phyloP scores from a whole-genome alignment of 2,329 filamentous ascomycete genomes.

The Cylindrodendrum hubeiense region DNA sequence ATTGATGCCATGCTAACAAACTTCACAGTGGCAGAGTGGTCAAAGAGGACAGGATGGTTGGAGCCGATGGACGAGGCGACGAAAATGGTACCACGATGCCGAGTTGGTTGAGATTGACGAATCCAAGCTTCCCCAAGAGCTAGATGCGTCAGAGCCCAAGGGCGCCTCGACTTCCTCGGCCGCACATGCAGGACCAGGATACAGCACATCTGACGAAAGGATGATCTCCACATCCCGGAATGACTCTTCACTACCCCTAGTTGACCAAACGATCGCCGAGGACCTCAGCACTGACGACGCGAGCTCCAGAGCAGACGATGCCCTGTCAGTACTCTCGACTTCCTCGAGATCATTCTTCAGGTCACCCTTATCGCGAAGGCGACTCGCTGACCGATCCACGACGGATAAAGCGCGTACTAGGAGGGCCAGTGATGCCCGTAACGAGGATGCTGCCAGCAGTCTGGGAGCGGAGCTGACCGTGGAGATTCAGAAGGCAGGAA shows the following conservation, averaged over 20 bases:
- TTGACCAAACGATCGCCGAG: conserved; percentile 43
- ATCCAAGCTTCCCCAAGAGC: conserved; percentile 49
- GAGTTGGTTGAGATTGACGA: conserved; percentile 84
- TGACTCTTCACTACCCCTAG: conserved; percentile 33
- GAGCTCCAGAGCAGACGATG: conserved; percentile 54
- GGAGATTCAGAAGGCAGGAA: conserved; percentile 65
- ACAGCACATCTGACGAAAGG: conserved; percentile 53
- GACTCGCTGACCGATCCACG: conserved; percentile 52
- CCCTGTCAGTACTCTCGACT: conserved; percentile 60
- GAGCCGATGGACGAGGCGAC: conserved; percentile 91
- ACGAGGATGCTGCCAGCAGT: conserved; percentile 56
- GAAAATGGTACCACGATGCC: conserved; percentile 97
- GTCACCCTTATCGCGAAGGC: conserved; percentile 55
- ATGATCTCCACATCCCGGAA: conserved; percentile 48
- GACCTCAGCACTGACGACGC: conserved; percentile 42
- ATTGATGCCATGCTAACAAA: conserved; percentile 17
- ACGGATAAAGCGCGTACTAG: conserved; percentile 52
- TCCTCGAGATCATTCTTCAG: conserved; percentile 62
- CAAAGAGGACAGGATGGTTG: conserved; percentile 89
- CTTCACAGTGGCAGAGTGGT: conserved; percentile 86
- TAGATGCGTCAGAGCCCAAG: conserved; percentile 52
- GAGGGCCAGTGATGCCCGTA: conserved; percentile 57
- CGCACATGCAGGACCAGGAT: conserved; percentile 44
- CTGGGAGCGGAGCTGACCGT: conserved; percentile 61
- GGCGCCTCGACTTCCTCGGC: conserved; percentile 30